A percentile compares a stretch with the other conserved stretches of the same genome.
phyloP scores from a whole-genome alignment of 768 basidiomycete genomes.

The Ephemerocybe angulata region DNA sequence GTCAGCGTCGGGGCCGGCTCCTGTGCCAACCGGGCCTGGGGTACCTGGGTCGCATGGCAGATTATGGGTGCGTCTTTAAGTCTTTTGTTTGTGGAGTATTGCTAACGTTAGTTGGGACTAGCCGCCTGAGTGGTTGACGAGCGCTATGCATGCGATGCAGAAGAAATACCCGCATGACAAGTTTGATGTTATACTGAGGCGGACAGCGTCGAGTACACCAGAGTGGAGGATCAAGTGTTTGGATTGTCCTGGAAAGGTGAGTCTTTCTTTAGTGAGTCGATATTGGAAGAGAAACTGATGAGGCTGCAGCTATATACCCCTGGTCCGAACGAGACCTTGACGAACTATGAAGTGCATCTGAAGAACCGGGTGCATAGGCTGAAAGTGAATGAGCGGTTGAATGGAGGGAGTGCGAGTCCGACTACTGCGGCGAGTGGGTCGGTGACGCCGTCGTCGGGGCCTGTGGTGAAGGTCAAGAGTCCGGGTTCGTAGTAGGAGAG shows the following conservation, averaged over 20 bases:
- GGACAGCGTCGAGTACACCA: constrained; percentile 48
- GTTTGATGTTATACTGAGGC: constrained; percentile 74
- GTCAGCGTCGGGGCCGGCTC: no score
- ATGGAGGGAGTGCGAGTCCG: background rate
- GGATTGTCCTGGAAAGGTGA: constrained; percentile 91
- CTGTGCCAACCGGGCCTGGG: no score
- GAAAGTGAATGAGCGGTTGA: constrained; percentile 61
- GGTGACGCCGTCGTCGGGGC: background rate
- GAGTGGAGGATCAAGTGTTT: constrained; percentile 92
- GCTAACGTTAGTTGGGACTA: background rate
- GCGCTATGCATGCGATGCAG: constrained; percentile 65
- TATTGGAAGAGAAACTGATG: constrained; percentile 10
- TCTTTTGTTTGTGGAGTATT: background rate
- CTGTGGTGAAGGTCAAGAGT: no score
- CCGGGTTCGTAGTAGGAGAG: no score
- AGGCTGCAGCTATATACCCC: constrained; percentile 74
- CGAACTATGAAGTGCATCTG: constrained; percentile 91
- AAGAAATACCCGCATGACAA: constrained; percentile 73
- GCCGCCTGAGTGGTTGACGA: constrained; percentile 73
- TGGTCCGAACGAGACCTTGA: constrained; percentile 80
- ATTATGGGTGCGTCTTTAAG: constrained; percentile 16
- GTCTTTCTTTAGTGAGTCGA: constrained; percentile 14
- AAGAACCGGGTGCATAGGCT: constrained; percentile 79
- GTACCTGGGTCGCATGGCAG: background rate
- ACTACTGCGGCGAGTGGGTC: background rate